Percentiles rank a stretch among this genome's conserved stretches.
These are phyloP conservation scores for Papiliotrema fonsecae DNA, from an alignment of 1,284 basidiomycete genomes.

Conservation along the genomic window DNA sequence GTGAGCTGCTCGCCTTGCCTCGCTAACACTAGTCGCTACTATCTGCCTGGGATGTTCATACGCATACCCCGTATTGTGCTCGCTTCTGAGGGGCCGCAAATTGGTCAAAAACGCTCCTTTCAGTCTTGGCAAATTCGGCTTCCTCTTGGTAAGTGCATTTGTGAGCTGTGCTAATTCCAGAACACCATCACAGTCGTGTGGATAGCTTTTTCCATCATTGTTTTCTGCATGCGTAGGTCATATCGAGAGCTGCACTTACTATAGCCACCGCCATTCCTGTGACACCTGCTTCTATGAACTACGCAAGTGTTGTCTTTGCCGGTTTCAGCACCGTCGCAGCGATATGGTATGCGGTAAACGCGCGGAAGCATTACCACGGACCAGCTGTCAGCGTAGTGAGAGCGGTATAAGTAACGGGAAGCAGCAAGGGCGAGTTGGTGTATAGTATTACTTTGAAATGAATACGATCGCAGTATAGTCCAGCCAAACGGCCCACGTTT, in stretches of 20 bases:
- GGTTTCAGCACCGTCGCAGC: constrained; percentile 43
- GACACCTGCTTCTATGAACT: constrained; percentile 48
- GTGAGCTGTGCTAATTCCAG: constrained; percentile 7
- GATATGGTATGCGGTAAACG: constrained; percentile 44
- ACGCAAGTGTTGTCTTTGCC: constrained; percentile 44
- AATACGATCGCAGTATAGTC: too few species aligned
- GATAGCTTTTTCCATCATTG: constrained; percentile 49
- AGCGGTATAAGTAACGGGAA: neutral
- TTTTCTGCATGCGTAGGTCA: constrained; percentile 49
- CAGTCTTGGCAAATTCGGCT: constrained; percentile 48
- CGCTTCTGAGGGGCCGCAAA: constrained; percentile 38
- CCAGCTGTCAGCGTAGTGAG: constrained; percentile 19
- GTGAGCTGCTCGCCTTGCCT: constrained; percentile 15
- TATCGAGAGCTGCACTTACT: neutral
- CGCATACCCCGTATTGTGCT: constrained; percentile 47
- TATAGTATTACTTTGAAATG: too few species aligned
- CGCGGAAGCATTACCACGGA: constrained; percentile 33
- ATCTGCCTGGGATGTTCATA: constrained; percentile 46
- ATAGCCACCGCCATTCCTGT: constrained; percentile 45
- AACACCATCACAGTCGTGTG: constrained; percentile 49
- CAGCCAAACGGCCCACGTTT: too few species aligned
- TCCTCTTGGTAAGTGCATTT: constrained; percentile 25
- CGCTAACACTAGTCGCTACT: constrained; percentile 29
- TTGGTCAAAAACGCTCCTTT: constrained; percentile 44
- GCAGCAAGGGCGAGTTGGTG: too few species aligned